These are phyloP conservation scores for Chiua virens DNA, from an alignment of 768 basidiomycete genomes.

Conservation along the genomic window DNA sequence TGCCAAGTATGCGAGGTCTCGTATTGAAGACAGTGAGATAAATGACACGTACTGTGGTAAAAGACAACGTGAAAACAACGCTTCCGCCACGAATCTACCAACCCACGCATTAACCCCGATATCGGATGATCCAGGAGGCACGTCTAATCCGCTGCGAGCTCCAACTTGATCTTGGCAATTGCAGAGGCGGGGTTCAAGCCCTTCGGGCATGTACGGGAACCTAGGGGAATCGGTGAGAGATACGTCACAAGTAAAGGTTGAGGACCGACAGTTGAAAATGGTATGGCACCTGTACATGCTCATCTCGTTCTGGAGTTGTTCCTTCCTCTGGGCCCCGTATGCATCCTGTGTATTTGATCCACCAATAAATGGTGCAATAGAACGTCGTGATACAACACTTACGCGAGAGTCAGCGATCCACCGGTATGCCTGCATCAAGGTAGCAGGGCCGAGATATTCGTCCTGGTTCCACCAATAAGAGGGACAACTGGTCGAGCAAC, in stretches of 20 bases:
- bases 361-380: not conserved
- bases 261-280: conserved; percentile 85
- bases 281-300: conserved; percentile 98
- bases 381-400: conserved; percentile 25
- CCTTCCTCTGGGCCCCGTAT: conserved; percentile 77
- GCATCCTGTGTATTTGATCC: conserved; percentile 58
- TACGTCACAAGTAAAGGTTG: not conserved
- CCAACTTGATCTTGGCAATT: conserved; percentile 91
- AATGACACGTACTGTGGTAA: not conserved
- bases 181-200: conserved; percentile 91
- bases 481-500: conserved; percentile 97
- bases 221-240: conserved; percentile 32
- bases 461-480: conserved; percentile 99
- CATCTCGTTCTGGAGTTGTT: conserved; percentile 92
- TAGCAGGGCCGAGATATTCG: conserved; percentile 96
- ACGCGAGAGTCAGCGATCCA: conserved; percentile 98
- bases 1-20: no score
- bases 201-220: conserved; percentile 96
- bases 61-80: no score
- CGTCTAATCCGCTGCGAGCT: conserved; percentile 70
- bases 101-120: not conserved
- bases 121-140: not conserved
- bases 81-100: not conserved
- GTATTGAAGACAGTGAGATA: not conserved
- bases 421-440: conserved; percentile 93